Percentiles rank a stretch among this genome's conserved stretches.
These are phyloP conservation scores for Sanguinoderma infundibulare DNA, from an alignment of 1,284 basidiomycete genomes.

Conservation along the genomic window DNA sequence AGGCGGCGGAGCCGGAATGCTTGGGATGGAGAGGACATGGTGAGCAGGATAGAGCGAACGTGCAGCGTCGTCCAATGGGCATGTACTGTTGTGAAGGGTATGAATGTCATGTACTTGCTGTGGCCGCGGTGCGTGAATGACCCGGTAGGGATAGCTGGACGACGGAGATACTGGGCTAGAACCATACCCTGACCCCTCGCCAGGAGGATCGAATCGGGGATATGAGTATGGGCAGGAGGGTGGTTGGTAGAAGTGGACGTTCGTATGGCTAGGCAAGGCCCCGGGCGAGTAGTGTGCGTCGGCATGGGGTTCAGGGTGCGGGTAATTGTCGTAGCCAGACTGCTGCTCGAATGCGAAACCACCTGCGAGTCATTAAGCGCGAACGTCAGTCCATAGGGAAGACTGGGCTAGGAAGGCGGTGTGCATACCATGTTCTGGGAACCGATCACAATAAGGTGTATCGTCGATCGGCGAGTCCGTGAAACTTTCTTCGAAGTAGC, in stretches of 20 bases:
- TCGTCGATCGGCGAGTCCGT: conserved; percentile 19
- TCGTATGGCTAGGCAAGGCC: conserved; percentile 5
- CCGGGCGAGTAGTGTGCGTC: conserved; percentile 13
- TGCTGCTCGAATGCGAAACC: conserved; percentile 8
- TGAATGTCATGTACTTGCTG: conserved; percentile 20
- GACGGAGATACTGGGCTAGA: conserved; percentile 12
- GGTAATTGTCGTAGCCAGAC: conserved; percentile 7
- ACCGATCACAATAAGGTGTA: conserved; percentile 12
- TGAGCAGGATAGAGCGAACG: conserved; percentile 6
- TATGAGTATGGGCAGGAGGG: conserved; percentile 24
- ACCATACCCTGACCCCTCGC: conserved; percentile 13
- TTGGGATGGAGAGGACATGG: conserved; percentile 28
- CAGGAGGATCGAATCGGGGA: conserved; percentile 17
- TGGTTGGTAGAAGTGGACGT: conserved; percentile 19
- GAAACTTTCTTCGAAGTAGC: conserved; percentile 17
- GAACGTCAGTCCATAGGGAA: background rate
- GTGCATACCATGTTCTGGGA: conserved; percentile 15
- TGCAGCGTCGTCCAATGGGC: conserved; percentile 7
- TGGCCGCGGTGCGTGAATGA: conserved; percentile 24
- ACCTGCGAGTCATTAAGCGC: conserved; percentile 11
- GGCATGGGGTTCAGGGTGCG: conserved; percentile 13
- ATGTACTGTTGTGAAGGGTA: conserved; percentile 14
- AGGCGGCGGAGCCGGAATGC: conserved; percentile 23
- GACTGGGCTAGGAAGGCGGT: background rate
- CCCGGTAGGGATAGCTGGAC: conserved; percentile 3